Evolutionary conservation across 179 eudicot species (phyloP), one percentile per base, ranked within the genome.

Genomic region (Silene noctiflora): DNA sequence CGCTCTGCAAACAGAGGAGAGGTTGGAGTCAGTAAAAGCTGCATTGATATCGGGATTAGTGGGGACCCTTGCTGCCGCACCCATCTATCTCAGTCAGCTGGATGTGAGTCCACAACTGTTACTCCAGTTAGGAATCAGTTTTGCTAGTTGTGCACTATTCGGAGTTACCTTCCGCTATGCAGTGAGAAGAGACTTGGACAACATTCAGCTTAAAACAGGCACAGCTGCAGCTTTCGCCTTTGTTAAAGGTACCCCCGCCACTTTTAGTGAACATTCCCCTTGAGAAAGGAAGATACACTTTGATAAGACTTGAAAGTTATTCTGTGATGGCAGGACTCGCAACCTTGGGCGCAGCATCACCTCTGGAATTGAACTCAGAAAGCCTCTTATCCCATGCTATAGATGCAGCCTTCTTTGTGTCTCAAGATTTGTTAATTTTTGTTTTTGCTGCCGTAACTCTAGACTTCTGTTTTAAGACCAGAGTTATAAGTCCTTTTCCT

Each of bases 101-200:
- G 78, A 85, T 35, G 65, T 64, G 80, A 83, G 67, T 70, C 75
- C 90, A 9, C 78, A 89, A 79, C 86, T 96, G 21, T 71, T 93
- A 65, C 88, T 96, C 66, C 94, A 88, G 33, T 75, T 88, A 29
- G 90, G 83, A 24, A 78, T 86, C 81, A 90, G 89, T 76, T 88
- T 93, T 67, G 79, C 79, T 60, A 94, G 96, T 70, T 96, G 99
- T 84, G 98, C 98, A 46, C 77, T 96, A 72, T 93, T 89, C 48
- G 99, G 99, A 59, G 91, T 90, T 75, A 93, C 98, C 60, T 93
- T 85, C 76, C 83, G 98, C 14, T 94, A 96, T 81, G 97, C 94
- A 12, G 83, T 94, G 27, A 84, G 99, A 83, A 85, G 97, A 83
- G 98, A 96, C 76, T 84, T 96, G 82, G 97, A 90, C 61, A 85